These are phyloP conservation scores for Pyrenula aspistea DNA, from an alignment of 495 filamentous ascomycete species.

Conservation along the genomic window DNA sequence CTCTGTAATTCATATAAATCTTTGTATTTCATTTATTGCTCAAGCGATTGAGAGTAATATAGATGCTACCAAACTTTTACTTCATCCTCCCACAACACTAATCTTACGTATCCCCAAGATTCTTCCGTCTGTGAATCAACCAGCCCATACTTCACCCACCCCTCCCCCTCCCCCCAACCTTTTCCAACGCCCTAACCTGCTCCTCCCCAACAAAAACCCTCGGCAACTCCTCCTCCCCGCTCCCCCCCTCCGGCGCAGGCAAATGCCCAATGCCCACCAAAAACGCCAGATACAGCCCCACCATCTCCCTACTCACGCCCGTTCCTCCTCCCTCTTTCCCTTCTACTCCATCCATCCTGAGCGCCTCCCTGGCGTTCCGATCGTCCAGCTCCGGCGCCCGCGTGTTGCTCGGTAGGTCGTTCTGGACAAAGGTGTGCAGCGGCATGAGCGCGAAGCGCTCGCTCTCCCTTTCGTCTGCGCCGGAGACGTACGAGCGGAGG, in stretches of 20 bases:
- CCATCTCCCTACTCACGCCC: slow-evolving; percentile 52
- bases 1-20: no score
- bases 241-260: slow-evolving; percentile 24
- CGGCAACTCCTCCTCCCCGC: background rate
- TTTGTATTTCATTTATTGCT: no score
- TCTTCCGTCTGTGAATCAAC: no score
- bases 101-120: no score
- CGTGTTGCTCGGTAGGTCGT: slow-evolving; percentile 65
- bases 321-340: slow-evolving; percentile 53
- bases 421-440: slow-evolving; percentile 72
- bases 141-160: background rate
- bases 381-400: slow-evolving; percentile 76
- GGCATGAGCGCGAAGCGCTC: slow-evolving; percentile 43
- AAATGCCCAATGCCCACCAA: slow-evolving; percentile 64
- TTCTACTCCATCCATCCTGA: slow-evolving; percentile 50
- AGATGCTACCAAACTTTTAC: no score
- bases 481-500: slow-evolving; percentile 52
- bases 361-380: slow-evolving; percentile 49
- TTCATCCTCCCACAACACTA: no score
- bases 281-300: slow-evolving; percentile 65
- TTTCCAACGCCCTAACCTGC: background rate
- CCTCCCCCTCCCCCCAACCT: background rate
- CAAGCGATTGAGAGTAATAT: no score
- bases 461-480: slow-evolving; percentile 15
- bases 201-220: background rate